Percentiles rank a stretch among this genome's conserved stretches.
Evolutionary conservation across 73 alveolate species (phyloP).

Genomic region (Paramecium bursaria): DNA sequence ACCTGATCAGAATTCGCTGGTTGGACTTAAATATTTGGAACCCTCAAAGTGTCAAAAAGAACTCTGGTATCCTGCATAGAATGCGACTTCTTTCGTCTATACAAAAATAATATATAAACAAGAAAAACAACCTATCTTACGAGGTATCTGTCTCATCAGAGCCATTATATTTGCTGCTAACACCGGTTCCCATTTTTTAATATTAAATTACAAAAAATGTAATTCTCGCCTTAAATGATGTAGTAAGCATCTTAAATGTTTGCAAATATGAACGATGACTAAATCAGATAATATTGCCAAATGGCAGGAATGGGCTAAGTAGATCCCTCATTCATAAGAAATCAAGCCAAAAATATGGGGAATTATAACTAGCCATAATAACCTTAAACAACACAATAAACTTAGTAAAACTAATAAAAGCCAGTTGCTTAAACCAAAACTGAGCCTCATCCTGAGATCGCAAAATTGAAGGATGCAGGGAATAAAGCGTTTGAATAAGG

Average conservation of each 20-base stretch:
- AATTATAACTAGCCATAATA: background rate
- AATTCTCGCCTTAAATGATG: constrained; percentile 73
- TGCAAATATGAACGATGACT: constrained; percentile 57
- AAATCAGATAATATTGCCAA: constrained; percentile 57
- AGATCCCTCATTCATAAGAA: constrained; percentile 30
- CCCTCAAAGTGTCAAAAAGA: too few relatives aligned
- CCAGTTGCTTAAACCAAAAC: background rate
- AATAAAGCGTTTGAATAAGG: constrained; percentile 46
- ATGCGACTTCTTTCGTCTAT: too few relatives aligned
- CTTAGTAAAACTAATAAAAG: constrained; percentile 5
- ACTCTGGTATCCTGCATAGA: too few relatives aligned
- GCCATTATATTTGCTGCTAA: too few relatives aligned
- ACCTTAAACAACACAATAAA: background rate
- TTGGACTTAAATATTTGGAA: too few relatives aligned
- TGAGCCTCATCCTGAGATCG: constrained; percentile 47
- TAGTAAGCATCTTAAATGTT: constrained; percentile 51
- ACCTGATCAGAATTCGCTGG: too few relatives aligned
- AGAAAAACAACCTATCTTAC: too few relatives aligned
- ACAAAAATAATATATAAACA: too few relatives aligned
- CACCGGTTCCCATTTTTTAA: too few relatives aligned
- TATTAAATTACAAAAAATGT: too few relatives aligned
- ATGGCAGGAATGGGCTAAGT: constrained; percentile 30
- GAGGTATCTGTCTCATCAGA: too few relatives aligned
- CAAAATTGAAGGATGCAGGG: constrained; percentile 55
- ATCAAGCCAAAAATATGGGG: constrained; percentile 20